phyloP scores from a whole-genome alignment of 177 flowering plant genomes.

The Vitis hybrid region DNA sequence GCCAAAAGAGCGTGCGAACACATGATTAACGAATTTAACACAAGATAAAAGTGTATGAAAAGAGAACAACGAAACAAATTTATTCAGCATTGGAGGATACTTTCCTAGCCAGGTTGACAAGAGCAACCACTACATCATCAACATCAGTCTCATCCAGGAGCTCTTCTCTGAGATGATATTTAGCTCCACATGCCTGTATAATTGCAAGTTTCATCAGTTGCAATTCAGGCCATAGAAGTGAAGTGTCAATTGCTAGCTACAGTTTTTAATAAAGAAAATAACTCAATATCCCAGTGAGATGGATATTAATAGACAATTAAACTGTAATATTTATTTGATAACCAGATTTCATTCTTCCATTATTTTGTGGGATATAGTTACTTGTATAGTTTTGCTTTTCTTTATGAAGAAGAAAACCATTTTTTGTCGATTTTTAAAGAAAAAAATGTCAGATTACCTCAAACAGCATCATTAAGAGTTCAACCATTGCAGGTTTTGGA shows the following conservation, averaged over 20 bases:
- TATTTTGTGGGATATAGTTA: not conserved
- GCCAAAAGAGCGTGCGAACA: not conserved
- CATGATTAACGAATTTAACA: not conserved
- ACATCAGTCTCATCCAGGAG: constrained; percentile 82
- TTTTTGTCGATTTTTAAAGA: not conserved
- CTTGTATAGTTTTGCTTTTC: not conserved
- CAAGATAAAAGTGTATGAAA: not conserved
- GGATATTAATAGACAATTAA: not conserved
- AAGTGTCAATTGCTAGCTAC: too few relatives aligned
- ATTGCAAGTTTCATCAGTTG: constrained; percentile 13
- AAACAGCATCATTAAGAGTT: constrained; percentile 78
- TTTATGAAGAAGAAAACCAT: not conserved
- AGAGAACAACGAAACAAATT: not conserved
- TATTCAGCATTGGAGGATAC: constrained; percentile 44
- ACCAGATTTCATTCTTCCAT: not conserved
- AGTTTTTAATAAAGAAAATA: not conserved
- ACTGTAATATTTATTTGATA: not conserved
- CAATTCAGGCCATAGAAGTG: not conserved
- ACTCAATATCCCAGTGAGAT: too few relatives aligned
- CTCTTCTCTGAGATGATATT: constrained; percentile 56
- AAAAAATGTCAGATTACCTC: constrained; percentile 58
- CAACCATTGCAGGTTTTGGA: constrained; percentile 76
- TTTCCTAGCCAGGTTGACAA: constrained; percentile 73
- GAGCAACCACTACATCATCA: constrained; percentile 90
- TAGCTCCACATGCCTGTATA: constrained; percentile 88